A percentile compares a stretch with the other conserved stretches of the same genome.
These are phyloP conservation scores for Nigrospora sphaerica DNA, from an alignment of 2,329 filamentous ascomycete genomes.

Conservation along the genomic window DNA sequence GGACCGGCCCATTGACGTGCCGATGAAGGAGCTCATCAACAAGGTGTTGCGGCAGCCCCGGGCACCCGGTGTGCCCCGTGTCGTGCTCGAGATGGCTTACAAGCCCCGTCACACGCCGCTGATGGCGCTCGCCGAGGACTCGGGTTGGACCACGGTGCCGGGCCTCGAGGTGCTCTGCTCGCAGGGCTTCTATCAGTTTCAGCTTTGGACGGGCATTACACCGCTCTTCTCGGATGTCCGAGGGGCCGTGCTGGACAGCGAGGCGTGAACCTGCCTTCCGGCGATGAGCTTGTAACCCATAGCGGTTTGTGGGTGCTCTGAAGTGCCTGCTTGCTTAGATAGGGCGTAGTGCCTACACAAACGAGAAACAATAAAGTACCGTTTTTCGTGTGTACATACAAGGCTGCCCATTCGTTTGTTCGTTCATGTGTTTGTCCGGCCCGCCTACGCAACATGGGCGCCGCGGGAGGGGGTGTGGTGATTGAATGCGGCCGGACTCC, in stretches of 20 bases:
- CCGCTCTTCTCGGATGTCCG: conserved; percentile 67
- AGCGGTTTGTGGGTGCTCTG: no score
- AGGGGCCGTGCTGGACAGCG: conserved; percentile 44
- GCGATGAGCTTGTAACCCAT: no score
- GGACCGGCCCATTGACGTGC: conserved; percentile 70
- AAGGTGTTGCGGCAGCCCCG: conserved; percentile 37
- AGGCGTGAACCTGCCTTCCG: background rate
- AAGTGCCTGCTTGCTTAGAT: no score
- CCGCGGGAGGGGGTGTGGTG: no score
- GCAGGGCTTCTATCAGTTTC: conserved; percentile 86
- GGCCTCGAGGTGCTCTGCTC: conserved; percentile 84
- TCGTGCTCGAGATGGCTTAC: conserved; percentile 94
- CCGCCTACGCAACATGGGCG: no score
- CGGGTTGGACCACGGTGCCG: conserved; percentile 76
- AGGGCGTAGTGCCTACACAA: no score
- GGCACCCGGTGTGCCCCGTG: conserved; percentile 33
- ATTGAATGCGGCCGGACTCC: no score
- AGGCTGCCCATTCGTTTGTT: no score
- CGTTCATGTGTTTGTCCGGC: no score
- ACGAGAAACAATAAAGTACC: no score
- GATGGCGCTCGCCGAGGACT: conserved; percentile 74
- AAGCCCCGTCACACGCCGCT: conserved; percentile 77
- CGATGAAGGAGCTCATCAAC: conserved; percentile 58
- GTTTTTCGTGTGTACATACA: no score
- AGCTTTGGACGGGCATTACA: conserved; percentile 76